A percentile compares a stretch with the other conserved stretches of the same genome.
Evolutionary conservation across 1,284 basidiomycete species (phyloP).

Genomic region (Microbotryum scabiosae): DNA sequence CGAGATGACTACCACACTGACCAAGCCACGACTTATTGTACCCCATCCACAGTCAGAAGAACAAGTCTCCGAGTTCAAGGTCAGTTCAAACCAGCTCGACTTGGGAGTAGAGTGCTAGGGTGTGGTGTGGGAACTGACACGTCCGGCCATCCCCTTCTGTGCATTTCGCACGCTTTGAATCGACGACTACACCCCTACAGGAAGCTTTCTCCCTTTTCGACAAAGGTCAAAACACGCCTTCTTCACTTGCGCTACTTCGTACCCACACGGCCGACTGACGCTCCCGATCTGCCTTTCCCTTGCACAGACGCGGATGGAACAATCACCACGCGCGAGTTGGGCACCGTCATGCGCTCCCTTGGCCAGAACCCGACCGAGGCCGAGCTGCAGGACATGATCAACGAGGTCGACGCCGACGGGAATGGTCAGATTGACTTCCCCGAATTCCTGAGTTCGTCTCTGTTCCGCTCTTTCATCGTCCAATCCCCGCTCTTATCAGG

Average conservation of each 20-base stretch:
- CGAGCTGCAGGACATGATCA: conserved; percentile 95
- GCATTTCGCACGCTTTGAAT: no score
- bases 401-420: conserved; percentile 69
- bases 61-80: conserved; percentile 19
- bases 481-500: no score
- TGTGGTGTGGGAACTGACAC: no score
- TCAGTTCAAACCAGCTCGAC: neutral
- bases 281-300: neutral
- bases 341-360: conserved; percentile 92
- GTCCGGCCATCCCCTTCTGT: neutral
- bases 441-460: conserved; percentile 45
- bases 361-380: conserved; percentile 95
- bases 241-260: neutral
- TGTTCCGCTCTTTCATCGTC: neutral
- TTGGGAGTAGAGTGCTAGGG: neutral
- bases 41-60: conserved; percentile 10
- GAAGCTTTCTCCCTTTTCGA: conserved; percentile 32
- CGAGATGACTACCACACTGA: no score
- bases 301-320: conserved; percentile 83
- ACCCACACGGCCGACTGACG: neutral
- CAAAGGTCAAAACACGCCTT: conserved; percentile 19
- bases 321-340: conserved; percentile 90
- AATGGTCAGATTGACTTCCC: conserved; percentile 92
- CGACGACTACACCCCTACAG: neutral
- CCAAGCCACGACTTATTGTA: no score